Conservation (phyloP, 2,329 filamentous ascomycete genomes). For the Ceratocystis destructans region DNA sequence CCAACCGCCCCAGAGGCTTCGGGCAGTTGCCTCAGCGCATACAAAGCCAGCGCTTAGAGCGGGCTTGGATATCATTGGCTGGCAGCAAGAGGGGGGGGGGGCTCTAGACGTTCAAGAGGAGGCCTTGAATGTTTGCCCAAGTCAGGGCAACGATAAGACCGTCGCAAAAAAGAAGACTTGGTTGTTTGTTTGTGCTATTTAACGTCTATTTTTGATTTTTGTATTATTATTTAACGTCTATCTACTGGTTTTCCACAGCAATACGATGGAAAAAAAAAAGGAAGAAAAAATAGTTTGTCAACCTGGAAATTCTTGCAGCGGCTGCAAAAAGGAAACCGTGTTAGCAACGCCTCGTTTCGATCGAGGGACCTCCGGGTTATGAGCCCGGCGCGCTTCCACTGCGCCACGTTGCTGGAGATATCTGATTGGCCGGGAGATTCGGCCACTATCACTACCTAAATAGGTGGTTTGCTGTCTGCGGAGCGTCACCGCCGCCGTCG, state of each 20-base stretch:
- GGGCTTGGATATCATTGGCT: not conserved
- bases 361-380: conserved; percentile 15
- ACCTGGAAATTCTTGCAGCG: too few relatives aligned
- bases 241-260: too few relatives aligned
- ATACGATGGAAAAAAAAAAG: not conserved
- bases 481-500: too few relatives aligned
- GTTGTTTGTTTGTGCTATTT: too few relatives aligned
- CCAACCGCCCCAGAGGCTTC: not conserved
- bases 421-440: not conserved
- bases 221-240: too few relatives aligned
- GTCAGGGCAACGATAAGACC: too few relatives aligned
- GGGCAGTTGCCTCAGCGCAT: conserved; percentile 3
- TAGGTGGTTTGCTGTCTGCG: not conserved
- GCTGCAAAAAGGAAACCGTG: not conserved
- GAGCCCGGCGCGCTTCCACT: conserved; percentile 17
- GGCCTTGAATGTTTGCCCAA: too few relatives aligned
- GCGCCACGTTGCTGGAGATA: conserved; percentile 6
- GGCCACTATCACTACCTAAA: not conserved
- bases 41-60: not conserved
- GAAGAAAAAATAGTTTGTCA: not conserved
- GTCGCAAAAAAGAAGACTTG: too few relatives aligned
- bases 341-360: conserved; percentile 13
- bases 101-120: not conserved
- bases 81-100: not conserved
- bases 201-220: too few relatives aligned